Evolutionary conservation across 345 rosid species (phyloP).

Genomic region (Acer negundo): DNA sequence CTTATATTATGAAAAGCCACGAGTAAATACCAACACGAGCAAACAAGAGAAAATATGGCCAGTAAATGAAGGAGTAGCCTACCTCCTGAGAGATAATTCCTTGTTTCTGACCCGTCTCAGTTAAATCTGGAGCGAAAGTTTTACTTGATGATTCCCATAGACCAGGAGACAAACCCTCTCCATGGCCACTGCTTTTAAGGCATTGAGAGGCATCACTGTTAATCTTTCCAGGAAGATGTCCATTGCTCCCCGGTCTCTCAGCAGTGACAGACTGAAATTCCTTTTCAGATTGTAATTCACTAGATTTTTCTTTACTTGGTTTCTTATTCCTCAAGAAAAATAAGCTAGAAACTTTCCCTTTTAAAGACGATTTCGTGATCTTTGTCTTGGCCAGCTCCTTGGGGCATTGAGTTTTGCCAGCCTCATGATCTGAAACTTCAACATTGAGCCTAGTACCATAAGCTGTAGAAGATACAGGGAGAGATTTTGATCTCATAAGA

Average conservation of each 20-base stretch:
- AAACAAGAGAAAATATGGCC: slow-evolving; percentile 4
- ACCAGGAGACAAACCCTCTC: slow-evolving; percentile 44
- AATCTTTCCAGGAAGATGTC: slow-evolving; percentile 33
- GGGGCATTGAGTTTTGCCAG: slow-evolving; percentile 38
- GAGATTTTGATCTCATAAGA: slow-evolving; percentile 75
- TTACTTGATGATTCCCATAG: slow-evolving; percentile 31
- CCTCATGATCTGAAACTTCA: slow-evolving; percentile 44
- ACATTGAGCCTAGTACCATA: slow-evolving; percentile 47
- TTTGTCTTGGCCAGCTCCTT: slow-evolving; percentile 56
- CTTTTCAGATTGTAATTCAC: slow-evolving; percentile 36
- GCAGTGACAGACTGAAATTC: slow-evolving; percentile 35
- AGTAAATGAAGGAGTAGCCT: slow-evolving; percentile 20
- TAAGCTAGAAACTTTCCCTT: slow-evolving; percentile 73
- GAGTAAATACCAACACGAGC: background rate
- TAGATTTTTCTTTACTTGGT: slow-evolving; percentile 52
- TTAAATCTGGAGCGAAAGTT: slow-evolving; percentile 25
- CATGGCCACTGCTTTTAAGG: slow-evolving; percentile 30
- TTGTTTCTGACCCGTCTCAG: slow-evolving; percentile 31
- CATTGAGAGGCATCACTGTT: slow-evolving; percentile 29
- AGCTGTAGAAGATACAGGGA: slow-evolving; percentile 61
- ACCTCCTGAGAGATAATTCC: slow-evolving; percentile 52
- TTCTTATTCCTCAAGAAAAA: slow-evolving; percentile 78
- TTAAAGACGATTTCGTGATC: slow-evolving; percentile 63
- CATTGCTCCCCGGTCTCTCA: slow-evolving; percentile 37
- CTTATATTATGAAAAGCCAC: background rate